A percentile compares a stretch with the other conserved stretches of the same genome.
Evolutionary conservation across 2,329 filamentous ascomycete species (phyloP).

Genomic region (Thielaviopsis euricoi): DNA sequence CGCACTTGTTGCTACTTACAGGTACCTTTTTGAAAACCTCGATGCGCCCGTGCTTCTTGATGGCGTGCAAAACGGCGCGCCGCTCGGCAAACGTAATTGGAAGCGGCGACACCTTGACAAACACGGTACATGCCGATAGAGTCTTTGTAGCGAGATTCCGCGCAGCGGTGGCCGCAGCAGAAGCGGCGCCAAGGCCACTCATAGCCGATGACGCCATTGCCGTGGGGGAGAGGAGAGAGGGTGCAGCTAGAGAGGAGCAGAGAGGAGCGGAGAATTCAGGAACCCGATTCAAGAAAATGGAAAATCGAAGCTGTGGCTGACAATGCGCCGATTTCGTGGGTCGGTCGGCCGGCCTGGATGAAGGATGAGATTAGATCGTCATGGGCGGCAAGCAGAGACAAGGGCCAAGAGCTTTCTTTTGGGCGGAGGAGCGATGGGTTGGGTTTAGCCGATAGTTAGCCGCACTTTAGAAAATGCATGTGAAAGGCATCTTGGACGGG

Average conservation of each 20-base stretch:
- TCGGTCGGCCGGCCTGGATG: not conserved
- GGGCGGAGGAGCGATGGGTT: not conserved
- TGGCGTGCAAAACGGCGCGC: constrained; percentile 34
- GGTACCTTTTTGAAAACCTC: constrained; percentile 35
- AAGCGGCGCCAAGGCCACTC: not conserved
- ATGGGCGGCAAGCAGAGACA: not conserved
- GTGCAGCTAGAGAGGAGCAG: not conserved
- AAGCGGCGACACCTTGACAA: constrained; percentile 31
- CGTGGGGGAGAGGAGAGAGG: not conserved
- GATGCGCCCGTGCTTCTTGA: constrained; percentile 32
- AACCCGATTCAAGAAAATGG: not conserved
- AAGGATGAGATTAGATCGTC: not conserved
- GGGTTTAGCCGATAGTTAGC: constrained; percentile 3
- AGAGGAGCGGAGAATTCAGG: no score
- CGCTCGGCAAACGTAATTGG: constrained; percentile 37
- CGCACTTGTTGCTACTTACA: constrained; percentile 18
- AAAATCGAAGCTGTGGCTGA: no score
- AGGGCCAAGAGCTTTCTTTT: not conserved
- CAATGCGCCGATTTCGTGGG: no score
- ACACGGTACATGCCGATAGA: constrained; percentile 10
- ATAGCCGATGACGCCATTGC: not conserved
- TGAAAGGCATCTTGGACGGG: not conserved
- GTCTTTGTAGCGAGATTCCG: not conserved
- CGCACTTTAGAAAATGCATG: not conserved
- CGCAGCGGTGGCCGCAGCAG: not conserved